A percentile compares a stretch with the other conserved stretches of the same genome.
phyloP scores from a whole-genome alignment of 139 green algal genomes.

The Raphidocelis subcapitata region DNA sequence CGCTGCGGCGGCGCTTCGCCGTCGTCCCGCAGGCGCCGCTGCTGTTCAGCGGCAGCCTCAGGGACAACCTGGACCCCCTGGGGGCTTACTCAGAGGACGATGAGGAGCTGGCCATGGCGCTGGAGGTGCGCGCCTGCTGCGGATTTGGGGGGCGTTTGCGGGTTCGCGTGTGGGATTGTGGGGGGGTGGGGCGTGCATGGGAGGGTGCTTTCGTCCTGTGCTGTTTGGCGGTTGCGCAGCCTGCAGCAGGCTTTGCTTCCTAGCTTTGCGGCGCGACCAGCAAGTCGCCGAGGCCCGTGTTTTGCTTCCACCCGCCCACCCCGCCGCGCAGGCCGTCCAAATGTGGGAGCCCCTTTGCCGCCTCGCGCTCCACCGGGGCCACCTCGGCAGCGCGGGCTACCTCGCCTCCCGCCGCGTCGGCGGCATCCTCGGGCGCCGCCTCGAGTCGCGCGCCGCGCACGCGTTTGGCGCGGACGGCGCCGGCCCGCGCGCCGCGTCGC shows the following conservation, averaged over 20 bases:
- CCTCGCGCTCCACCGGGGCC: neutral
- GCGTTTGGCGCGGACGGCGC: neutral
- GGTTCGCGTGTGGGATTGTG: neutral
- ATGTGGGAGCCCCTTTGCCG: conserved; percentile 36
- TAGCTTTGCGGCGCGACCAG: neutral
- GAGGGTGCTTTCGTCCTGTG: neutral
- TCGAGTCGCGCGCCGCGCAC: no score
- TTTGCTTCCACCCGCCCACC: neutral
- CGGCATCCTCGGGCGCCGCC: neutral
- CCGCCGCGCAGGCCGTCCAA: conserved; percentile 10
- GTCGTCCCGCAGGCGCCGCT: conserved; percentile 71
- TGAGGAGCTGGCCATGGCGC: conserved; percentile 16
- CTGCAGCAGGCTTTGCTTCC: neutral
- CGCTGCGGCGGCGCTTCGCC: conserved; percentile 18
- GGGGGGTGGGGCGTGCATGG: neutral
- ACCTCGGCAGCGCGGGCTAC: neutral
- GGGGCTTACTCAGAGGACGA: conserved; percentile 28
- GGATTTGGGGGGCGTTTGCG: neutral
- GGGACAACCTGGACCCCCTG: conserved; percentile 70
- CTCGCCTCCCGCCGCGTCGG: conserved; percentile 1
- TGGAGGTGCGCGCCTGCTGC: conserved; percentile 5
- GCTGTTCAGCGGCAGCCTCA: conserved; percentile 67
- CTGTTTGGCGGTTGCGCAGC: neutral
- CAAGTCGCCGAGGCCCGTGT: neutral
- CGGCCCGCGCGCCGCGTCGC: neutral